Evolutionary conservation across 148 eudicot species (phyloP), one percentile per base, ranked within the genome.

Genomic region (Silene uniflora): DNA sequence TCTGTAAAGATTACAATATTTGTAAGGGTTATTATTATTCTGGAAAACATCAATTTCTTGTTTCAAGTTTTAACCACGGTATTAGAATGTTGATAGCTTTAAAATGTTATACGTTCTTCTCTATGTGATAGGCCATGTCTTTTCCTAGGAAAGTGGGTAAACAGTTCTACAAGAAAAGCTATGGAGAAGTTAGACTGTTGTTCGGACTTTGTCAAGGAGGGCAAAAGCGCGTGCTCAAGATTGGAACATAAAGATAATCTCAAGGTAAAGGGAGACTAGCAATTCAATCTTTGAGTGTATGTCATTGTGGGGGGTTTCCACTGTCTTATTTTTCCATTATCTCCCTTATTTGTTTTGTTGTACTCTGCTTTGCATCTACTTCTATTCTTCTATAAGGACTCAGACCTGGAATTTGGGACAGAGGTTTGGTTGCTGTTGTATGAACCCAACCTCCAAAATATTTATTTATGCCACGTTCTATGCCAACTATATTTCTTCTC

Each of bases 111-210:
- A 12, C 61, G 7, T 11, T 72, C 16, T 73, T 73, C 49, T 63
- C 19, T 77, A 64, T 74, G 32, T 52, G 69, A 66, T 67, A 63
- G 74, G 39, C 67, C 71, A 35, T 54, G 70, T 56, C 78, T 74
- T 87, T 77, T 85, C 69, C 81, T 79, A 91, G 97, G 89, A 73
- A 85, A 86, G 77, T 76, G 84, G 83, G 78, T 46, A 27, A 52
- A 56, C 58, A 71, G 27, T 81, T 69, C 83, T 73, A 71, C 55
- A 62, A 77, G 67, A 74, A 74, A 69, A 73, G 62, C 81, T 61
- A 68, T 10, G 58, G 67, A 76, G 80, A 80, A 78, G 65, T 63
- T 73, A 65, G 76, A 83, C 23, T 44, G 79, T 47, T 77, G 49
- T 66, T 60, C 63, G 7, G 71, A 75, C 70, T 42, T 73, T 60